These are phyloP conservation scores for Lasiosphaeriaceae sp. DNA, from an alignment of 495 filamentous ascomycete species.

Conservation along the genomic window DNA sequence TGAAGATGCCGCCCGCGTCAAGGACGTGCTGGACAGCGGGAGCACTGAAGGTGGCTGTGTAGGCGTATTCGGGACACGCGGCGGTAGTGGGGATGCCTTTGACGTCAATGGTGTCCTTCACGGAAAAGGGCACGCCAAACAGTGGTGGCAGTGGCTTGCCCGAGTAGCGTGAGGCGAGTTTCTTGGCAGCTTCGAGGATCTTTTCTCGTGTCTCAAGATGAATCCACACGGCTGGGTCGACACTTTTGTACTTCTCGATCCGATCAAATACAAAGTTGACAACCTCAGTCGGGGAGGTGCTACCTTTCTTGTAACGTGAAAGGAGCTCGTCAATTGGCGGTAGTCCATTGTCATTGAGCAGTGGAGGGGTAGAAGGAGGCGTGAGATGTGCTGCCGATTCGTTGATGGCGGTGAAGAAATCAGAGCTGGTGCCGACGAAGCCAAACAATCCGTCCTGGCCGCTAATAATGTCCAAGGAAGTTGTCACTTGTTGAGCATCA, in stretches of 20 bases:
- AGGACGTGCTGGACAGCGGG: conserved; percentile 34
- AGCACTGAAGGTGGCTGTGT: conserved; percentile 40
- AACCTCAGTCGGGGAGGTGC: conserved; percentile 27
- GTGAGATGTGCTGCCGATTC: conserved; percentile 24
- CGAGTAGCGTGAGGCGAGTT: conserved; percentile 39
- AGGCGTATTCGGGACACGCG: conserved; percentile 52
- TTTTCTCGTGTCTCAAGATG: conserved; percentile 38
- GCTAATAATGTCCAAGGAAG: conserved; percentile 33
- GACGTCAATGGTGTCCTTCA: conserved; percentile 64
- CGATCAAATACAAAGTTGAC: conserved; percentile 38
- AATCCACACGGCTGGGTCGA: conserved; percentile 55
- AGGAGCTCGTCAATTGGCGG: conserved; percentile 35
- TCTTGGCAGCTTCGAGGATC: conserved; percentile 38
- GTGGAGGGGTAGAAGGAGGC: conserved; percentile 29
- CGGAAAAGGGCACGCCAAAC: conserved; percentile 60
- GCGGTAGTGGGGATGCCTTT: conserved; percentile 55
- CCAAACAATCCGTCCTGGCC: conserved; percentile 43
- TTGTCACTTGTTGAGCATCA: conserved; percentile 32
- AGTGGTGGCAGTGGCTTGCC: conserved; percentile 51
- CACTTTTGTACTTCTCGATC: conserved; percentile 41
- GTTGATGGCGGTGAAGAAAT: conserved; percentile 31
- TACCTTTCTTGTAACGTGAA: conserved; percentile 28
- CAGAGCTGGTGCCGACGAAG: conserved; percentile 38
- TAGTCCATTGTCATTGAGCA: conserved; percentile 19
- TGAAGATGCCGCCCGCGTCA: conserved; percentile 54